A percentile compares a stretch with the other conserved stretches of the same genome.
Conservation (phyloP, 176 grass and related monocot species). For the Canna indica region DNA sequence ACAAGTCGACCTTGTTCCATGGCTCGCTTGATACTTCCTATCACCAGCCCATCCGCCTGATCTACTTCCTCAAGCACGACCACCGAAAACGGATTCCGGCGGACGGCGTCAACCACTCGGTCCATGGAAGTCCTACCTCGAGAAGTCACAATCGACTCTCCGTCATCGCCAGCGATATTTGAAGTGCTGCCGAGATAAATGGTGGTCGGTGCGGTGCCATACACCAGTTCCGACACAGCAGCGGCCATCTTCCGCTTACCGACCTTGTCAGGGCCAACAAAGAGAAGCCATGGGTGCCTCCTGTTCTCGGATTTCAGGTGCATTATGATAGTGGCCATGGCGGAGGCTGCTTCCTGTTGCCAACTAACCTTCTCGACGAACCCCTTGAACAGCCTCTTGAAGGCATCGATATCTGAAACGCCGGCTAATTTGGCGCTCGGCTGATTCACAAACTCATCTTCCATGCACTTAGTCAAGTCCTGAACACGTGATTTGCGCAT, state of each 20-base stretch:
- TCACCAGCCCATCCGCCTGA: conserved; percentile 32
- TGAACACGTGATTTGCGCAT: neutral
- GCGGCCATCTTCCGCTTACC: conserved; percentile 71
- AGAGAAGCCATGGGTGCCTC: conserved; percentile 52
- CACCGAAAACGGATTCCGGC: conserved; percentile 43
- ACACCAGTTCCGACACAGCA: conserved; percentile 43
- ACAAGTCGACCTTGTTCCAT: conserved; percentile 45
- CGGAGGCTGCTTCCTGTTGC: conserved; percentile 55
- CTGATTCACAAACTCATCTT: neutral
- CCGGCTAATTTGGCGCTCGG: conserved; percentile 4
- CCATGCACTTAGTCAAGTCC: too few relatives aligned
- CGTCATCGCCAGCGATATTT: neutral
- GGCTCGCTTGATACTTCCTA: conserved; percentile 30
- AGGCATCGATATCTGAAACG: neutral
- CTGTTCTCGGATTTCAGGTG: conserved; percentile 19
- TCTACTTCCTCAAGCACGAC: conserved; percentile 71
- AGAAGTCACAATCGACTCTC: conserved; percentile 23
- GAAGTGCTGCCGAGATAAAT: conserved; percentile 22
- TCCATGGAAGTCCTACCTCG: conserved; percentile 47
- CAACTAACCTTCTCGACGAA: conserved; percentile 46
- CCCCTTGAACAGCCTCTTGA: conserved; percentile 35
- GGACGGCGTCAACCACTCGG: conserved; percentile 37
- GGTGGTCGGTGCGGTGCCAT: conserved; percentile 21
- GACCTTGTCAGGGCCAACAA: conserved; percentile 37
- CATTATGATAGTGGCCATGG: conserved; percentile 27